phyloP scores from a whole-genome alignment of 2,329 filamentous ascomycete genomes.

The Beauveria medogensis region DNA sequence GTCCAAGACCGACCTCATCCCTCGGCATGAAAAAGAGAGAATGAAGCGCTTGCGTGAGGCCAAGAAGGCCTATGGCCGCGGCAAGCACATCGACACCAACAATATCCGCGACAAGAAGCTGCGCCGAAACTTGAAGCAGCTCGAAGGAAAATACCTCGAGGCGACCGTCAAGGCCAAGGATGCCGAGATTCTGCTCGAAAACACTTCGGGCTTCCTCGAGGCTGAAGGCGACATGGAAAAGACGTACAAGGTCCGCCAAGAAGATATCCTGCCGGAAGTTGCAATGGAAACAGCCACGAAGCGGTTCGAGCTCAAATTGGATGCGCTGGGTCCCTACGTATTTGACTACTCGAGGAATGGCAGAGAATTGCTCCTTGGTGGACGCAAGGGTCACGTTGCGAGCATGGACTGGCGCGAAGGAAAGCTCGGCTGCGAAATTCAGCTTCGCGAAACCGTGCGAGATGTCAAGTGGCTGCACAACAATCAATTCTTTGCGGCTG shows the following conservation, averaged over 20 bases:
- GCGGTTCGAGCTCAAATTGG: slow-evolving; percentile 80
- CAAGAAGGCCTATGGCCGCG: slow-evolving; percentile 75
- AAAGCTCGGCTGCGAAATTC: slow-evolving; percentile 83
- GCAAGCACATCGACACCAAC: slow-evolving; percentile 63
- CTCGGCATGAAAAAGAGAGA: slow-evolving; percentile 43
- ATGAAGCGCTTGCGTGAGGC: slow-evolving; percentile 51
- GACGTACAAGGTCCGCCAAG: slow-evolving; percentile 87
- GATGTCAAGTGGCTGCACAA: slow-evolving; percentile 92
- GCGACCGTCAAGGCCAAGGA: slow-evolving; percentile 83
- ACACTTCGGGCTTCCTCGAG: slow-evolving; percentile 77
- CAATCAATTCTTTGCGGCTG: slow-evolving; percentile 87
- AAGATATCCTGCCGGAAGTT: slow-evolving; percentile 69
- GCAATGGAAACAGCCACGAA: slow-evolving; percentile 83
- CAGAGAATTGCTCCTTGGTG: slow-evolving; percentile 73
- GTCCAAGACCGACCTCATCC: slow-evolving; percentile 42
- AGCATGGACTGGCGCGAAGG: slow-evolving; percentile 95
- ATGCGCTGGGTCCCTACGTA: slow-evolving; percentile 76
- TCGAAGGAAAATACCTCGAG: slow-evolving; percentile 77
- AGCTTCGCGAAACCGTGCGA: slow-evolving; percentile 82
- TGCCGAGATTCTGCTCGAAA: slow-evolving; percentile 88
- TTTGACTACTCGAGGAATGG: slow-evolving; percentile 89
- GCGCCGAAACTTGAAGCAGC: slow-evolving; percentile 64
- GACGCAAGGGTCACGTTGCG: slow-evolving; percentile 88
- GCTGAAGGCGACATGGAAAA: slow-evolving; percentile 80
- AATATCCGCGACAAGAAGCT: slow-evolving; percentile 84